Conservation (phyloP, 306 rosid genomes). For the Datisca glomerata region DNA sequence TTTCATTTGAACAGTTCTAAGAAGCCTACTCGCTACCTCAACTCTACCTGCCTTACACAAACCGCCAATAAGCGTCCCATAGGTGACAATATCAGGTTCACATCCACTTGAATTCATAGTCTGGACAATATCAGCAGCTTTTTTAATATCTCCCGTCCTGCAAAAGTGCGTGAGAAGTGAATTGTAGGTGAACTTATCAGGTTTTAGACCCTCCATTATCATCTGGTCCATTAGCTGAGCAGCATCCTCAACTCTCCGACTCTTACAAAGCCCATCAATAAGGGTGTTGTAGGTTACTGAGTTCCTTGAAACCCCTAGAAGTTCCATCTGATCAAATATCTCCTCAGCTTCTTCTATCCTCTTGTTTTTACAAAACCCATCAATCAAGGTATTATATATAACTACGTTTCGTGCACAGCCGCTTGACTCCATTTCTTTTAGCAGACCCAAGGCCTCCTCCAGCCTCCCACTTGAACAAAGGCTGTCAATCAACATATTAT, state of each 20-base stretch:
- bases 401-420: conserved; percentile 74
- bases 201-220: conserved; percentile 88
- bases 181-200: conserved; percentile 83
- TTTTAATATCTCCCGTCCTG: conserved; percentile 60
- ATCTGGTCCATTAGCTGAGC: conserved; percentile 89
- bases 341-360: conserved; percentile 77
- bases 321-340: conserved; percentile 91
- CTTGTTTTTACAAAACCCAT: conserved; percentile 73
- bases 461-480: conserved; percentile 48
- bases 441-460: conserved; percentile 45
- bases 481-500: conserved; percentile 61
- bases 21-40: conserved; percentile 74
- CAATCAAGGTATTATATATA: conserved; percentile 65
- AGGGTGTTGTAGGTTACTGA: conserved; percentile 74
- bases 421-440: conserved; percentile 71
- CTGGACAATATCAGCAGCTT: conserved; percentile 81
- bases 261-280: conserved; percentile 74
- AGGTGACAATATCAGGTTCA: conserved; percentile 78
- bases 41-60: conserved; percentile 77
- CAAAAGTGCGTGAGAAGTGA: conserved; percentile 71
- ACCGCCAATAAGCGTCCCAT: conserved; percentile 67
- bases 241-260: conserved; percentile 71
- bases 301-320: conserved; percentile 76
- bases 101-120: conserved; percentile 71
- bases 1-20: conserved; percentile 80